Base-by-base conservation (phyloP, 2,329 filamentous ascomycete genomes). In the Fonsecaea pedrosoi region DNA sequence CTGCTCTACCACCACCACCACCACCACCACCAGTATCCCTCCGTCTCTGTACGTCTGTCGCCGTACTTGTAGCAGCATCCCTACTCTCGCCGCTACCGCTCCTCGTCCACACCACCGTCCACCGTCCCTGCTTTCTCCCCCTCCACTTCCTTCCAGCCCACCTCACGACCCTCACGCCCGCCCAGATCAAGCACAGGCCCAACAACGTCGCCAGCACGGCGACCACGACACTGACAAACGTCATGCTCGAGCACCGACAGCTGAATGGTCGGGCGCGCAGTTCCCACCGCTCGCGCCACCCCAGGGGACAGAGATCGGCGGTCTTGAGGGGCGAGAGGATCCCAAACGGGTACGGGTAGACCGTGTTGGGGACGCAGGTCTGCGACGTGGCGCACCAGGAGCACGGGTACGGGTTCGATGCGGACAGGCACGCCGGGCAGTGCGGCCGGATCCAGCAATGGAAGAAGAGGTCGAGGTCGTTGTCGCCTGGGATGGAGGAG, bases 151-250 rank as follows among this genome's bases (percentile, higher is more conserved):
- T 57, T 30, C 38, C 50, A 13, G 35, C 55, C 67, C 64, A 69
- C 35, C 62, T 72, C 54, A 86, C 88, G 75, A 94, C 89, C 64
- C 89, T 87, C 56, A 93, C 84, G 75, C 92, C 92, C 78, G 93
- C 90, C 80, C 89, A 94, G 25, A 93, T 89, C 10, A 92, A 77
- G 0, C 87, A 70, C 0, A 87, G 85, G 0, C 85, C 89, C 0
- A 85, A 80, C 25, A 91, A 79, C 12, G 76, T 78, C 6, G 72
- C 70, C 4, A 77, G 7, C 18, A 80, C 72, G 12, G 78, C 71
- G 13, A 75, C 73, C 1, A 76, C 48, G 12, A 75, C 73, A 18
- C 77, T 77, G 18, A 82, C 53, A 35, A 81, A 73, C 2, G 78
- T 80, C 65, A 78, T 69, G 0, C 78, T 80, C 64, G 78, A 80